These are phyloP conservation scores for Pleurotus platypus DNA, from an alignment of 768 basidiomycete species.

Conservation along the genomic window DNA sequence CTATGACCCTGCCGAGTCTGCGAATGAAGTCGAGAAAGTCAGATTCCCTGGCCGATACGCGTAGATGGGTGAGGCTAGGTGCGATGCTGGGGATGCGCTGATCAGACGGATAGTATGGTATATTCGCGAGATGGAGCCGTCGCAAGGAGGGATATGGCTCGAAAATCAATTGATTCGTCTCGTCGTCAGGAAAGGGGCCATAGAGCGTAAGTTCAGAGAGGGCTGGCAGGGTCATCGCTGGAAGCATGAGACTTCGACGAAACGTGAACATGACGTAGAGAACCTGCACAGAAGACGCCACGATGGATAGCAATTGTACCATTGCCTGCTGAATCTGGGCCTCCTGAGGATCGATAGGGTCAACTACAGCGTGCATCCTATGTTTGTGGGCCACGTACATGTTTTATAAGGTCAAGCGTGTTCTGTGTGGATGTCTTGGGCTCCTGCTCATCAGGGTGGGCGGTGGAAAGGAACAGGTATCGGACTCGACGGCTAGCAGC, in stretches of 20 bases:
- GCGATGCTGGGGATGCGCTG: slow-evolving; percentile 20
- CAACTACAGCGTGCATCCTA: neutral
- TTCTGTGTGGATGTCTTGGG: neutral
- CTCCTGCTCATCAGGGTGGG: neutral
- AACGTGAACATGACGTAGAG: slow-evolving; percentile 22
- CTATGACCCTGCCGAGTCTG: neutral
- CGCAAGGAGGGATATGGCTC: slow-evolving; percentile 20
- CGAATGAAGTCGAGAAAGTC: neutral
- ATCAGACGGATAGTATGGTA: slow-evolving; percentile 16
- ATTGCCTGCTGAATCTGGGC: neutral
- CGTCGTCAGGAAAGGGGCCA: slow-evolving; percentile 22
- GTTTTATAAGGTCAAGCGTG: neutral
- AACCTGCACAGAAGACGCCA: slow-evolving; percentile 19
- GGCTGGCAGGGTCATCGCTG: slow-evolving; percentile 19
- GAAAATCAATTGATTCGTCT: slow-evolving; percentile 3
- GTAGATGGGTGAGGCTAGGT: slow-evolving; percentile 16
- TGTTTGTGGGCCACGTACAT: neutral
- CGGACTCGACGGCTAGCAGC: neutral
- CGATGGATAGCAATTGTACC: slow-evolving; percentile 14
- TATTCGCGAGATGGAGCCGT: slow-evolving; percentile 18
- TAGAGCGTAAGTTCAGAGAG: slow-evolving; percentile 22
- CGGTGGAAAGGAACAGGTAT: neutral
- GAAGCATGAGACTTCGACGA: slow-evolving; percentile 14
- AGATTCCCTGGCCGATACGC: slow-evolving; percentile 6
- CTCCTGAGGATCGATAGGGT: neutral